Evolutionary conservation across 495 filamentous ascomycete species (phyloP).

Genomic region (Articulospora tetracladia): DNA sequence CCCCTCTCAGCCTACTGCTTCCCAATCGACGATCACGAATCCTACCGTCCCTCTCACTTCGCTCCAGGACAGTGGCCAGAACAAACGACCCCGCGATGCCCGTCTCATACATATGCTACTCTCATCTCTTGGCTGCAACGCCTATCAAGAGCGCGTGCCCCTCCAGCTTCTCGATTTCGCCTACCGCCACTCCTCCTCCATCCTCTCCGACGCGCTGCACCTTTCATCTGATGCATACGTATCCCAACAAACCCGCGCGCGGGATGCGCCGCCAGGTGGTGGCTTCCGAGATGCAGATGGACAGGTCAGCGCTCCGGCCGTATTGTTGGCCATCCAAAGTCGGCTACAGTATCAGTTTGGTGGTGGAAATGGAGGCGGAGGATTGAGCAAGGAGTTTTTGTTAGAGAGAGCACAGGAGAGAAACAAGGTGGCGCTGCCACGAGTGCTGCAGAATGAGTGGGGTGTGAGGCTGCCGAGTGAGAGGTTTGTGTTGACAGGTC

Average conservation of each 20-base stretch:
- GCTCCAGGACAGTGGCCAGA: constrained; percentile 54
- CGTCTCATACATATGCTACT: constrained; percentile 90
- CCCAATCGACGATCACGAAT: constrained; percentile 26
- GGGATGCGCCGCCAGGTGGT: constrained; percentile 38
- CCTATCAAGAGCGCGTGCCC: constrained; percentile 91
- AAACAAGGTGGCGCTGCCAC: constrained; percentile 77
- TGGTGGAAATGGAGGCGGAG: constrained; percentile 40
- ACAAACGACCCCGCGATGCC: constrained; percentile 83
- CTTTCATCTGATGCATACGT: constrained; percentile 61
- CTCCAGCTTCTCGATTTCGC: constrained; percentile 95
- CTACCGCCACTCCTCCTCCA: constrained; percentile 66
- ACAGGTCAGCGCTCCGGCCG: constrained; percentile 42
- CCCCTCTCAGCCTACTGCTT: constrained; percentile 34
- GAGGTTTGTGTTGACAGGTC: constrained; percentile 84
- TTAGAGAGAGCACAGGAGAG: constrained; percentile 77
- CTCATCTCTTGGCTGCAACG: constrained; percentile 76
- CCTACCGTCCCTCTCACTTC: constrained; percentile 41
- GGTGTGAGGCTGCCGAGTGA: constrained; percentile 85
- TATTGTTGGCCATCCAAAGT: constrained; percentile 45
- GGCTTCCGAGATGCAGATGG: constrained; percentile 40
- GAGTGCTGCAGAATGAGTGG: constrained; percentile 65
- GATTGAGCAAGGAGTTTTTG: constrained; percentile 79
- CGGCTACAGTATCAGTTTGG: constrained; percentile 49
- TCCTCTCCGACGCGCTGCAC: constrained; percentile 64
- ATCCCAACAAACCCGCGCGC: constrained; percentile 45